Base-by-base conservation (phyloP, 2,329 filamentous ascomycete genomes). In the Microdochium bolleyi region DNA sequence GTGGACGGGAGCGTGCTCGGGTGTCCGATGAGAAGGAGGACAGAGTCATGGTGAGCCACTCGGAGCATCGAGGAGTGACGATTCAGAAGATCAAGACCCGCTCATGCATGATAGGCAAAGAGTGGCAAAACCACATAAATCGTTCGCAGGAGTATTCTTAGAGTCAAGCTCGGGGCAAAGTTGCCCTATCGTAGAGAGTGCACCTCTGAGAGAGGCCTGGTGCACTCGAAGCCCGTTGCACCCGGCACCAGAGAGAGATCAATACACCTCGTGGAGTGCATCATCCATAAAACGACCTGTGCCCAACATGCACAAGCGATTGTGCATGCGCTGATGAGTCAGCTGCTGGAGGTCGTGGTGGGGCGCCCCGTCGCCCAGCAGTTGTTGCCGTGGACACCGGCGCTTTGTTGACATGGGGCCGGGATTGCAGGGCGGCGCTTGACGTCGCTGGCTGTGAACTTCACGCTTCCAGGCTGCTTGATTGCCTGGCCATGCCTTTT, bases 321-420 rank as follows among this genome's bases (percentile, higher is more conserved):
- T 16, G 34, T 14, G 34, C 11, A 19, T 14, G 14, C 30, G 8
- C 8, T 34, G 37, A 41, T 41, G 37, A 46, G 16, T 46, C 41
- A 46, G 41, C 13, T 16, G 37, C 37, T 41, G 41, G 7, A 38
- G 7, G 14, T 16, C 13, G 34, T 16, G 14, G 34, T 38, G 34
- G 34, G 34, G 34, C 34, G 27, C 5, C 34, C 34, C n/a, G 14
- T 38, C 34, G 5, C n/a, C 14, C 41, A 46, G 41, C n/a, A 4
- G 7, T 24, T 49, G 51, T 52, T 52, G 51, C 51, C 48, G 51
- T 52, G 51, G 51, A 34, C 51, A 52, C 51, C 44, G 22, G 44
- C 30, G 51, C 16, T 52, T 52, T 52, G 51, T 52, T 52, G 51
- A 52, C 51, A 46, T 52, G 48, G 24, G 48, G 25, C 50, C 25